Evolutionary conservation across 495 filamentous ascomycete species (phyloP).

Genomic region (Annulohypoxylon moriforme): DNA sequence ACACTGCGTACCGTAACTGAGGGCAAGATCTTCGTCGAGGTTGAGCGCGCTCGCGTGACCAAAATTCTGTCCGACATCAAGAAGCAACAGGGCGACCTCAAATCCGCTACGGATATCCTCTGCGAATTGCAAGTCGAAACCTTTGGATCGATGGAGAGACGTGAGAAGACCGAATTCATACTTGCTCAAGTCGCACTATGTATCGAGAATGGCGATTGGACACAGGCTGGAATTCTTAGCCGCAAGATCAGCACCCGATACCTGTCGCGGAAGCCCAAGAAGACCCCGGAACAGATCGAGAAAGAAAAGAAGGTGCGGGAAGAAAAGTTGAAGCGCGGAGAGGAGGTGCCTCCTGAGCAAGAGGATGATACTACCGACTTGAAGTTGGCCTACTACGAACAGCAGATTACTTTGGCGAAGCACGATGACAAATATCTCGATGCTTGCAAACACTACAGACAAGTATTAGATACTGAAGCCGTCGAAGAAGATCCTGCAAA

Average conservation of each 20-base stretch:
- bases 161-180: conserved; percentile 99
- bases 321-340: conserved; percentile 79
- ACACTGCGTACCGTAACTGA: conserved; percentile 96
- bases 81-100: conserved; percentile 90
- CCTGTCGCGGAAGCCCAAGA: conserved; percentile 88
- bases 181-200: conserved; percentile 93
- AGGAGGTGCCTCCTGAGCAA: conserved; percentile 78
- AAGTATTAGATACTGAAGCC: conserved; percentile 93
- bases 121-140: conserved; percentile 99
- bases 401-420: conserved; percentile 93
- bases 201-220: conserved; percentile 96
- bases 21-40: conserved; percentile 99
- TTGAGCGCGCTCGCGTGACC: conserved; percentile 94
- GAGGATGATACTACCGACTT: conserved; percentile 95
- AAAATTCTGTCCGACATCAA: conserved; percentile 96
- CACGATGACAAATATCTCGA: conserved; percentile 98
- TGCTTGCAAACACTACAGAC: conserved; percentile 95
- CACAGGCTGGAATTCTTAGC: conserved; percentile 90
- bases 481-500: conserved; percentile 89
- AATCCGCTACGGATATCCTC: conserved; percentile 88
- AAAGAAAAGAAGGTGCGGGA: conserved; percentile 87
- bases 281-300: conserved; percentile 84
- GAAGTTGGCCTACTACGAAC: conserved; percentile 95
- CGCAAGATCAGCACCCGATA: conserved; percentile 97
- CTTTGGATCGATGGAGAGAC: conserved; percentile 95